Evolutionary conservation across 148 eudicot genomes (phyloP), one percentile per base, ranked within the genome.

Genomic region (Limonium bicolor): DNA sequence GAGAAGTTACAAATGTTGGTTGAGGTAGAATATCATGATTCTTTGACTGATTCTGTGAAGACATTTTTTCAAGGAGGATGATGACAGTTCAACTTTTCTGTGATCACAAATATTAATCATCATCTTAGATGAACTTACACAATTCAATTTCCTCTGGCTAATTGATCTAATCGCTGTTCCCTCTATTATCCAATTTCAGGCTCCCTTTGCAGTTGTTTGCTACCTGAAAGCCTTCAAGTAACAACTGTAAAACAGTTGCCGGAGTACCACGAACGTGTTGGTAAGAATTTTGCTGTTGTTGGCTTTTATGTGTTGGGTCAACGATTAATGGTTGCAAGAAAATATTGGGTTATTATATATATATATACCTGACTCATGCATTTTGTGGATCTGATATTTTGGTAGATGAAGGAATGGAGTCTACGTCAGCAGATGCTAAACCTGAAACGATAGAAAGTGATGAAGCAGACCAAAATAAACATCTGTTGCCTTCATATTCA

Each of bases 181-280:
- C n/a, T 15, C 20, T 3, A 16, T 10, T 16, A 28, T 2, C 9
- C 27, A 31, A 22, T 51, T 66, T 34, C 77, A 85, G 95, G 95
- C 51, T 53, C 80, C 57, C 50, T 80, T 19, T 85, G 95, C 45
- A 80, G 81, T 53, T 85, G 95, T 56, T 63, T 85, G 51, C 90
- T 85, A 16, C 95, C 95, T 5, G 95, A 80, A 57, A 85, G 80
- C 61, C 85, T 85, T 55, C 95, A 80, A 70, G 64, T 47, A 48
- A 73, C 95, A 41, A 67, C 92, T 20, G 75, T 85, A 27, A 67
- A 74, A 62, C 82, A 80, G 51, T 36, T 68, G 41, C 77, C 95
- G 0, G 95, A 85, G 65, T 80, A 77, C 51, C 86, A 74, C 51
- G 60, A 68, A 29, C 56, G 62, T 50, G 26, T 57, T 21, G 95